Evolutionary conservation across 139 green algal genomes (phyloP), one percentile per base, ranked within the genome.

Genomic region (Raphidocelis subcapitata): DNA sequence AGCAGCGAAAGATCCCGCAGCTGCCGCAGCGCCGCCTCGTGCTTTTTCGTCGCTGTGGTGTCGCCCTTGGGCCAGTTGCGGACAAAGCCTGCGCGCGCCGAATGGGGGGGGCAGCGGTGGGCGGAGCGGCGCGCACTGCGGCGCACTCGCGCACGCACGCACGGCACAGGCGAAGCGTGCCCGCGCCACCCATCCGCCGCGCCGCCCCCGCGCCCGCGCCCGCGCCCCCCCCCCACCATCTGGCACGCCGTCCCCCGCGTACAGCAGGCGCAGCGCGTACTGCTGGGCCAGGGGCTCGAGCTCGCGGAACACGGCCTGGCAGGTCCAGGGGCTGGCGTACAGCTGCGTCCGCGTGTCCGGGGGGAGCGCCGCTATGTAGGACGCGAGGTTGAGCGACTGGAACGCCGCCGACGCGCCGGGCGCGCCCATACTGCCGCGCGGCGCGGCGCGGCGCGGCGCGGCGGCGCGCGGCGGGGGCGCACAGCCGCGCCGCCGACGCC

Each of bases 301-400:
- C 20, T 82, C 86, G 14, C 89, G 83, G 44, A 96, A 81, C n/a
- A 97, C 72, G 10, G 89, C 91, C 63, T 90, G 84, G 62, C 78
- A 88, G 1, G 85, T 91, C 81, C 84, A 92, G 8, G 79, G 86
- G 60, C 68, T 84, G 21, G 74, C 51, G 66, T 92, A 94, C 33
- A 94, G 64, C 16, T 56, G 55, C 24, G n/a, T 32, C 3, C 88
- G 79, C 24, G 86, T 69, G 4, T 76, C 46, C 2, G 70, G 1
- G 24, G 84, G 69, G 18, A 75, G 41, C 18, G 56, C 37, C 23
- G 69, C 69, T 3, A 75, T 67, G 57, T 75, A 75, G 37, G 37
- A 61, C 4, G 69, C 69, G 14, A 75, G 32, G 37, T 75, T 57
- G 16, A 75, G 36, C 14, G 67, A 74, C 52, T 62, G 57, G 10